Evolutionary conservation across 1,139 yeast genomes (phyloP).

Genomic region (Arxiozyma slooffiae): DNA sequence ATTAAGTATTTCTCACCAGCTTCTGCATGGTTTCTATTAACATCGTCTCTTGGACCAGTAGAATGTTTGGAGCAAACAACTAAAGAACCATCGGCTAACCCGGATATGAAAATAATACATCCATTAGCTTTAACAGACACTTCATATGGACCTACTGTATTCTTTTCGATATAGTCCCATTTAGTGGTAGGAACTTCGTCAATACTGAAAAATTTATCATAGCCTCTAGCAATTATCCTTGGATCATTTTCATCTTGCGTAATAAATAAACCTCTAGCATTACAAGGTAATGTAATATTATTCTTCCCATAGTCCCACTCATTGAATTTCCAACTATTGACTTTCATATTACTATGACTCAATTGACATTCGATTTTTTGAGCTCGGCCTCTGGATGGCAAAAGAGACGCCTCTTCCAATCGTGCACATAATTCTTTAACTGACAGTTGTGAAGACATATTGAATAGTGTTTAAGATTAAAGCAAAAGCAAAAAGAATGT

Average conservation of each 20-base stretch:
- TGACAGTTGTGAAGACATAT: background rate
- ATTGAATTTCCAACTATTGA: conserved; percentile 65
- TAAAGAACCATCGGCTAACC: conserved; percentile 59
- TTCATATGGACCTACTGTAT: conserved; percentile 67
- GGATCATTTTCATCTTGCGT: conserved; percentile 29
- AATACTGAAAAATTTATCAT: conserved; percentile 86
- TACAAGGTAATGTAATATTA: conserved; percentile 48
- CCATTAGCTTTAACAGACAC: conserved; percentile 88
- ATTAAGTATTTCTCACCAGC: conserved; percentile 58
- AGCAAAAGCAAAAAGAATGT: background rate
- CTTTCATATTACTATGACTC: conserved; percentile 24
- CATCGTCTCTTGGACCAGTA: conserved; percentile 56
- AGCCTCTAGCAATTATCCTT: conserved; percentile 68
- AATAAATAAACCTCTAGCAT: conserved; percentile 83
- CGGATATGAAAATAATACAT: conserved; percentile 78
- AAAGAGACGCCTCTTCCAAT: conserved; percentile 25
- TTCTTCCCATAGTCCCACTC: conserved; percentile 76
- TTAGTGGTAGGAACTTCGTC: conserved; percentile 52
- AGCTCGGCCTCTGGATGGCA: conserved; percentile 33
- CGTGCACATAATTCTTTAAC: conserved; percentile 17
- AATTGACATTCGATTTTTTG: conserved; percentile 30
- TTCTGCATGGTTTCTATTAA: conserved; percentile 58
- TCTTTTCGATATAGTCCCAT: conserved; percentile 36
- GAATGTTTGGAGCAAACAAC: conserved; percentile 85
- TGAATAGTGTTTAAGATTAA: background rate